A percentile compares a stretch with the other conserved stretches of the same genome.
phyloP scores from a whole-genome alignment of 1,284 basidiomycete genomes.

The Sparassis latifolia region DNA sequence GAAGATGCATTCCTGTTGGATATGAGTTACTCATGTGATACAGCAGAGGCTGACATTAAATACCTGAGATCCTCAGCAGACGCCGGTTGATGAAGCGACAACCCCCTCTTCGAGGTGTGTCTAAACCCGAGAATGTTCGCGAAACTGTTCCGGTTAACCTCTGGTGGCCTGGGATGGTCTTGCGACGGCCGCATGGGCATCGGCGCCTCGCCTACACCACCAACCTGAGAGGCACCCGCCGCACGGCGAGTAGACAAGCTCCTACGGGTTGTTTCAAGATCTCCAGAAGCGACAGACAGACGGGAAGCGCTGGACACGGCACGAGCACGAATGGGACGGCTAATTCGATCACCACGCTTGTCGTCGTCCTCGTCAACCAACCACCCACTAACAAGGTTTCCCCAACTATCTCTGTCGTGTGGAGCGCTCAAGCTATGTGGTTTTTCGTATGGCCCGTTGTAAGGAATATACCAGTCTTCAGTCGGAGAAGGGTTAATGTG shows the following conservation, averaged over 20 bases:
- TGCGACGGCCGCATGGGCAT: slow-evolving; percentile 28
- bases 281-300: slow-evolving; percentile 8
- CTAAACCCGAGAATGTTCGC: slow-evolving; percentile 43
- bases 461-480: slow-evolving; percentile 53
- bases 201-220: slow-evolving; percentile 58
- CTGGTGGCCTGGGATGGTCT: slow-evolving; percentile 11
- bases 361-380: slow-evolving; percentile 24
- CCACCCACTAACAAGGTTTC: slow-evolving; percentile 35
- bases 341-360: slow-evolving; percentile 6
- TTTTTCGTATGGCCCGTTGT: slow-evolving; percentile 53
- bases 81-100: slow-evolving; percentile 12
- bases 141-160: slow-evolving; percentile 35
- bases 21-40: too few relatives aligned
- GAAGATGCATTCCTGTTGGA: too few relatives aligned
- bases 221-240: slow-evolving; percentile 29
- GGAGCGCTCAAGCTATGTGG: slow-evolving; percentile 24
- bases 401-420: slow-evolving; percentile 42
- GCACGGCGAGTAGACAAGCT: slow-evolving; percentile 2
- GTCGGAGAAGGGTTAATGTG: slow-evolving; percentile 8
- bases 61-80: slow-evolving; percentile 15
- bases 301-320: slow-evolving; percentile 22
- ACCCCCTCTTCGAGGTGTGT: slow-evolving; percentile 21
- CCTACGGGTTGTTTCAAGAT: slow-evolving; percentile 3
- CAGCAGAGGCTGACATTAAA: too few relatives aligned
- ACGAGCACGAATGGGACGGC: slow-evolving; percentile 16